Conservation (phyloP, 164 flowering plant species). For the Tetracentron sinense region DNA sequence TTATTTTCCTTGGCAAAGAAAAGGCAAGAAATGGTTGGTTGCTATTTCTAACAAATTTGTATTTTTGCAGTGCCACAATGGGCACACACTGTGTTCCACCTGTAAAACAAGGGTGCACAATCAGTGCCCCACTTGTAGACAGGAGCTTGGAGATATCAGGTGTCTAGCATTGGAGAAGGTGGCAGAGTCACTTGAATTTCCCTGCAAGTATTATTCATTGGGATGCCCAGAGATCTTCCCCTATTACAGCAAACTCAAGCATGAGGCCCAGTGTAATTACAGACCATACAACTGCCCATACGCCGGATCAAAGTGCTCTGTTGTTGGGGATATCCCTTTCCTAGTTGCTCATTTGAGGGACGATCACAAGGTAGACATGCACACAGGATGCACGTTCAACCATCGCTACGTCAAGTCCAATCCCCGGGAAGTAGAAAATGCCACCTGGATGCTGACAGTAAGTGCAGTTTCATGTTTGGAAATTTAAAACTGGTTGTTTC, state of each 20-base stretch:
- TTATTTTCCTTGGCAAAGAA: background rate
- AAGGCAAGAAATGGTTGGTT: background rate
- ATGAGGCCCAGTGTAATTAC: conserved; percentile 47
- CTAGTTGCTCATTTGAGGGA: conserved; percentile 54
- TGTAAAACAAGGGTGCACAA: conserved; percentile 59
- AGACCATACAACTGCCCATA: conserved; percentile 63
- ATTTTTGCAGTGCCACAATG: conserved; percentile 57
- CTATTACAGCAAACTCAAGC: conserved; percentile 57
- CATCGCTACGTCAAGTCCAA: conserved; percentile 65
- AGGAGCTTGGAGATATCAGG: conserved; percentile 62
- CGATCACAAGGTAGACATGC: conserved; percentile 65
- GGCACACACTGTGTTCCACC: conserved; percentile 61
- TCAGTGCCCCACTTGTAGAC: conserved; percentile 58
- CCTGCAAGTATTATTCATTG: conserved; percentile 48
- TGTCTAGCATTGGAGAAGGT: conserved; percentile 64
- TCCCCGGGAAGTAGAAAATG: conserved; percentile 88
- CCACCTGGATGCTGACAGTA: conserved; percentile 71
- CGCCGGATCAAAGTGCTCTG: conserved; percentile 60
- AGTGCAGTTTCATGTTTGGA: conserved; percentile 15
- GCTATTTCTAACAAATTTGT: background rate
- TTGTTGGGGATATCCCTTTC: conserved; percentile 48
- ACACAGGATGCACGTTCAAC: conserved; percentile 58
- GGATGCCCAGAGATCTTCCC: conserved; percentile 65
- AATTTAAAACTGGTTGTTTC: conserved; percentile 1
- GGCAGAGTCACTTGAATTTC: conserved; percentile 60